Conservation (phyloP, 2,329 filamentous ascomycete species). For the Fonsecaea pedrosoi region DNA sequence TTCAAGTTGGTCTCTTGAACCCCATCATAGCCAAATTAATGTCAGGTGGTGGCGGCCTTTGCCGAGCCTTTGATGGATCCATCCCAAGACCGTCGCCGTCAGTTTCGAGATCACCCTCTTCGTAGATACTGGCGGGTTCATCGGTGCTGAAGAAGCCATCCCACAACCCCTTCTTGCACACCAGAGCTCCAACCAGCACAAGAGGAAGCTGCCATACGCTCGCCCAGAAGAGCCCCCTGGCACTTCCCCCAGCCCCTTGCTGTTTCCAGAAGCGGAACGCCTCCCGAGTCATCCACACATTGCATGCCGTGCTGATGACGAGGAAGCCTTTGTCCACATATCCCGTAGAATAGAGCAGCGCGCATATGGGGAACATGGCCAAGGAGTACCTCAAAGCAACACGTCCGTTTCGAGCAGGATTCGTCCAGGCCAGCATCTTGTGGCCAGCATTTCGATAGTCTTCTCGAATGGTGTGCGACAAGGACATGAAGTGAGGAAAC, state of each 20-base stretch:
- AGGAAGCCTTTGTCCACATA: constrained; percentile 89
- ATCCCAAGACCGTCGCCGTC: constrained; percentile 34
- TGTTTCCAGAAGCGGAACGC: constrained; percentile 81
- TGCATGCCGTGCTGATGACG: constrained; percentile 78
- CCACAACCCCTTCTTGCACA: constrained; percentile 94
- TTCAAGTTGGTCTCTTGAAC: constrained; percentile 37
- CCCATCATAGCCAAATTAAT: constrained; percentile 37
- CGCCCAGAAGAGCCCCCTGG: constrained; percentile 90
- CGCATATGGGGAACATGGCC: constrained; percentile 83
- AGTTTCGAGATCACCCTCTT: constrained; percentile 59
- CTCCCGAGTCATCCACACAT: constrained; percentile 82
- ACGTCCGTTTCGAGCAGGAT: constrained; percentile 81
- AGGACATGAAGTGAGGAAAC: constrained; percentile 96
- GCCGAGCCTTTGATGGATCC: constrained; percentile 20
- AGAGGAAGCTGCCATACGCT: constrained; percentile 95
- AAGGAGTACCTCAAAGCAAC: constrained; percentile 88
- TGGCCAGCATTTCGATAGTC: constrained; percentile 79
- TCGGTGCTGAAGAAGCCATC: constrained; percentile 75
- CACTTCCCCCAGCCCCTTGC: constrained; percentile 79
- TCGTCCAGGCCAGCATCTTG: constrained; percentile 81
- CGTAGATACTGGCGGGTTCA: constrained; percentile 58
- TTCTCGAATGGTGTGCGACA: constrained; percentile 85
- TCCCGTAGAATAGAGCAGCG: constrained; percentile 76
- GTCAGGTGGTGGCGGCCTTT: constrained; percentile 19
- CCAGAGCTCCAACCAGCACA: constrained; percentile 85